Percentiles rank a stretch among this genome's conserved stretches.
Evolutionary conservation across 2,329 filamentous ascomycete species (phyloP).

Genomic region (Karstenula rhodostoma): DNA sequence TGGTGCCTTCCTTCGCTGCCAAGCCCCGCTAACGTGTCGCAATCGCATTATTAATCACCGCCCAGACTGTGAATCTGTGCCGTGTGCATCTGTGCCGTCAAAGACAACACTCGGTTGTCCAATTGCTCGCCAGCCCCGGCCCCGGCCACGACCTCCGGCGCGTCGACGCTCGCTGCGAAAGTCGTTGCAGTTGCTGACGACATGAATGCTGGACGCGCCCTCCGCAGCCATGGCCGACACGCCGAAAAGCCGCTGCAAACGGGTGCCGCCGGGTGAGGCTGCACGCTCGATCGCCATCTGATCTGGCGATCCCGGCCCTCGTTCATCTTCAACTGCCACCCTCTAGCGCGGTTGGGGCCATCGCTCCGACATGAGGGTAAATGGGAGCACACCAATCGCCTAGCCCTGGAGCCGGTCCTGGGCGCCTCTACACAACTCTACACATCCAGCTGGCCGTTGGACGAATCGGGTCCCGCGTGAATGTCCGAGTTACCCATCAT

Average conservation of each 20-base stretch:
- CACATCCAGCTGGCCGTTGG: too few relatives aligned
- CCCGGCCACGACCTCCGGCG: conserved; percentile 2
- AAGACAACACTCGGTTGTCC: neutral
- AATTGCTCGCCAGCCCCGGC: conserved; percentile 1
- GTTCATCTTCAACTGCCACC: neutral
- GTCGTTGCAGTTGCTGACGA: conserved; percentile 4
- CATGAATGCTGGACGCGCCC: neutral
- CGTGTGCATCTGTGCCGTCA: neutral
- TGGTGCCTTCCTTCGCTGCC: conserved; percentile 8
- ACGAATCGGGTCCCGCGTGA: neutral
- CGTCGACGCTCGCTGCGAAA: neutral
- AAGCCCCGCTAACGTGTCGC: conserved; percentile 8
- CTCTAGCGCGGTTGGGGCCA: neutral
- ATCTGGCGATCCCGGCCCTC: conserved; percentile 1
- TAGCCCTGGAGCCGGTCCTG: neutral
- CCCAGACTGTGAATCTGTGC: too few relatives aligned
- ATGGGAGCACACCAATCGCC: conserved; percentile 6
- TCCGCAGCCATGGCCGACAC: neutral
- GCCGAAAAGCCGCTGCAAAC: conserved; percentile 3
- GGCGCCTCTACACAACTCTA: conserved; percentile 1
- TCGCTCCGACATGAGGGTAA: neutral
- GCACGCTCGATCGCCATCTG: conserved; percentile 1
- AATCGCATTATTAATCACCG: conserved; percentile 9
- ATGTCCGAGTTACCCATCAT: too few relatives aligned
- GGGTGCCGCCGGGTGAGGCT: conserved; percentile 6